Evolutionary conservation across 2,329 filamentous ascomycete species (phyloP), one percentile per base, ranked within the genome.

Genomic region (Zelopaecilomyces penicillatus): DNA sequence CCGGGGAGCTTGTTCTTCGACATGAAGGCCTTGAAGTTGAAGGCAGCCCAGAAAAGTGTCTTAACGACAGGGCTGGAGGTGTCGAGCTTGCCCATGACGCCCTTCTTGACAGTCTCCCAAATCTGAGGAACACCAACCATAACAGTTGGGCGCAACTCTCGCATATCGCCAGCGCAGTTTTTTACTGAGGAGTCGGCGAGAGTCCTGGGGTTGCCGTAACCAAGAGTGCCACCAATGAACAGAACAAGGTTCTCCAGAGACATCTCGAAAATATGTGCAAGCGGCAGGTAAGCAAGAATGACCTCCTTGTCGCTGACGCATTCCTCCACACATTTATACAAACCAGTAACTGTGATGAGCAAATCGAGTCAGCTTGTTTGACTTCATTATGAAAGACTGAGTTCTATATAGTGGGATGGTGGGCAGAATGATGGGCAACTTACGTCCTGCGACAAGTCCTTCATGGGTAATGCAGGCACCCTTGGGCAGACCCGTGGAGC

Each of bases 31-130:
- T 85, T 85, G 48, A 75, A 69, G 56, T 67, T 69, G 54, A 77
- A 72, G 26, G 80, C 79, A 32, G 71, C 71, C 79, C 78, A 83
- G 74, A 98, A 98, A 50, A 97, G 67, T 56, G 83, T 82, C 66
- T 75, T 82, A 47, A 83, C 75, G 36, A 97, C 46, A n/a, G 75
- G 65, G 57, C 82, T 82, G 50, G 84, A 77, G 46, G 76, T 70
- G 60, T 86, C 83, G 48, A 97, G 82, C 65, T 89, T 88, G 56
- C 72, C 68, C 52, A 91, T 72, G 57, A 98, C 86, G 44, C 93
- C 93, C 74, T 98, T 98, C 73, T 89, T 91, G 57, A 98, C 85
- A 1, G 87, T 90, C 69, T 98, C 93, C 90, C 91, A 98, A 30
- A 98, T 85, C 47, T 94, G 90, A 2, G 93, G 93, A 3, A 98